phyloP scores from a whole-genome alignment of 192 early-diverging fungal genomes.

The Glomus cerebriforme region DNA sequence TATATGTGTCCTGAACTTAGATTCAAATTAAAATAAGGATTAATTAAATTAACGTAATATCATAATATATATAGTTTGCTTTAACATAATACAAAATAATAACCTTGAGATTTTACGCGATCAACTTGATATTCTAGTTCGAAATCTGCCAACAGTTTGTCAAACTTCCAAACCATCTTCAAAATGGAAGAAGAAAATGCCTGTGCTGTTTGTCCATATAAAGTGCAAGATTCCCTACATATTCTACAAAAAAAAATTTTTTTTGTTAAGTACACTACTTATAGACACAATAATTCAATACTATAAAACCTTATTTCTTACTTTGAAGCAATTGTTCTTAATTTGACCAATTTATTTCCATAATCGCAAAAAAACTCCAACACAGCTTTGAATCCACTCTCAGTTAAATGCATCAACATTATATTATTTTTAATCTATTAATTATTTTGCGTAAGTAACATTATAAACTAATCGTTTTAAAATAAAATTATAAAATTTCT shows the following conservation, averaged over 20 bases:
- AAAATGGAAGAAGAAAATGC: conserved; percentile 40
- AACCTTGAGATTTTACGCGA: conserved; percentile 7
- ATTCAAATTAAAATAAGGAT: neutral
- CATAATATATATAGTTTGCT: neutral
- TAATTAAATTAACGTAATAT: neutral
- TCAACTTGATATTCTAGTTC: conserved; percentile 29
- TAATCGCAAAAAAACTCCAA: conserved; percentile 37
- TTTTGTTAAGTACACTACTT: neutral
- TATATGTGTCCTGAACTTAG: conserved; percentile 18
- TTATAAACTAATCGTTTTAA: neutral
- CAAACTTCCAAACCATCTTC: conserved; percentile 34
- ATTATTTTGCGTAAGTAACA: neutral
- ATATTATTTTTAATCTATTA: conserved; percentile 34
- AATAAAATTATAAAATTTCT: neutral
- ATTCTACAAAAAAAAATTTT: conserved; percentile 18
- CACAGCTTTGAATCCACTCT: conserved; percentile 28
- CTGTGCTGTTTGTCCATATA: conserved; percentile 48
- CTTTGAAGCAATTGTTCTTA: conserved; percentile 23
- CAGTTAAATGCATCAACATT: conserved; percentile 35
- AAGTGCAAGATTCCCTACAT: conserved; percentile 3
- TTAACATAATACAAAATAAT: neutral
- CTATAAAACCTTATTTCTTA: neutral
- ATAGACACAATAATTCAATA: too few species aligned
- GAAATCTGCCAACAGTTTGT: conserved; percentile 32
- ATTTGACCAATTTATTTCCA: conserved; percentile 30